Base-by-base conservation (phyloP, 1,284 basidiomycete genomes). In the Puccinia coronata region DNA sequence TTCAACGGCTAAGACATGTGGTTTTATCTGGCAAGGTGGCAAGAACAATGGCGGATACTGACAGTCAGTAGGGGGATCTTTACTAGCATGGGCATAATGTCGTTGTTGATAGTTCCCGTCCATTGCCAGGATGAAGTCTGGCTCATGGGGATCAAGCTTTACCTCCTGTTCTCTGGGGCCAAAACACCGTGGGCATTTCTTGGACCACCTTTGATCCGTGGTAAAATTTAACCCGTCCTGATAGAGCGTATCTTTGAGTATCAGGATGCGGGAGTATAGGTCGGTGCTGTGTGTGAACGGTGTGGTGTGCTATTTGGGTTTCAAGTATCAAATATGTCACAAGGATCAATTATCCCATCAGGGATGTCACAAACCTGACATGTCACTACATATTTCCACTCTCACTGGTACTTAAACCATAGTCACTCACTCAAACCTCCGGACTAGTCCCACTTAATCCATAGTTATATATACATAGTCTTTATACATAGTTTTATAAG, bases 141-240 rank as follows among this genome's bases (percentile, higher is more conserved):
- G 43, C 28, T 72, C 70, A 28, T 72, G 36, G 6, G 4, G 31
- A n/a, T 34, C 43, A 31, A 1, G 16, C 31, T 72, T 41, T 8
- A 6, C 20, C 20, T 72, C 70, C 0, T 18, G 4, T 34, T 49
- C 25, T 28, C 16, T 0, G 18, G 70, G 43, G 6, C 41, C 70
- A 51, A 72, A 72, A 51, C 70, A 72, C 16, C 14, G 70, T 2
- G 70, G 25, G 70, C 41, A 72, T 18, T 72, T 72, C 16, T n/a
- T 20, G 0, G 71, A 41, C 71, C 71, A 73, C 25, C 18, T 55
- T 12, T 73, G 25, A 3, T 55, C 49, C 3, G 31, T 31, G 18
- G 49, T 34, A 18, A 49, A 55, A 36, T 12, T 18, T 18, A 73
- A n/a, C 1, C 71, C 51, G 43, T 73, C 28, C 28, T 47, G 36